Conservation (phyloP, 1,139 yeast genomes). For the Yamadazyma dendronema region DNA sequence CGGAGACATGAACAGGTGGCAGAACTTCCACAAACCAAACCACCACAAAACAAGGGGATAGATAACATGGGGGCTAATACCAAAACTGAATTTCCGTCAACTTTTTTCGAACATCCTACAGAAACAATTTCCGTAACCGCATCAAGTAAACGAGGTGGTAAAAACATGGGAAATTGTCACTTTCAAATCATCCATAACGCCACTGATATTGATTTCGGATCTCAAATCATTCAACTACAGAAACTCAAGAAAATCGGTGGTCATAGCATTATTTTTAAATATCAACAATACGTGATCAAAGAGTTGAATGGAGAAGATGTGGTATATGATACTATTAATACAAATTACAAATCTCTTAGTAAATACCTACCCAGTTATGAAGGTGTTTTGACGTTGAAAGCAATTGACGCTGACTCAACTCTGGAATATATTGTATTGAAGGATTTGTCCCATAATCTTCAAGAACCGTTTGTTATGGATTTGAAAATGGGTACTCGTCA, state of each 20-base stretch:
- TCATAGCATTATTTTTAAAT: constrained; percentile 93
- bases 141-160: not conserved
- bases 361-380: constrained; percentile 89
- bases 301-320: constrained; percentile 85
- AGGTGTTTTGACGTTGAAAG: constrained; percentile 40
- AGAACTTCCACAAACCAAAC: too few relatives aligned
- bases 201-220: constrained; percentile 3
- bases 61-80: too few relatives aligned
- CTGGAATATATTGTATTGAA: constrained; percentile 79
- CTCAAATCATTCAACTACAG: constrained; percentile 47
- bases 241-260: constrained; percentile 86
- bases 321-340: constrained; percentile 78
- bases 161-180: constrained; percentile 1
- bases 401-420: constrained; percentile 24
- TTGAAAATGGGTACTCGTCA: constrained; percentile 98
- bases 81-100: too few relatives aligned
- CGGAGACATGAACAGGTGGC: not conserved
- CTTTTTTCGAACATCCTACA: too few relatives aligned
- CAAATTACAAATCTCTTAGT: constrained; percentile 76
- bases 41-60: too few relatives aligned
- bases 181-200: not conserved
- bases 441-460: constrained; percentile 83
- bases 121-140: not conserved
- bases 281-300: constrained; percentile 95
- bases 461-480: constrained; percentile 86